Conservation (phyloP, 2,329 filamentous ascomycete genomes). For the Neofusicoccum cordaticola region DNA sequence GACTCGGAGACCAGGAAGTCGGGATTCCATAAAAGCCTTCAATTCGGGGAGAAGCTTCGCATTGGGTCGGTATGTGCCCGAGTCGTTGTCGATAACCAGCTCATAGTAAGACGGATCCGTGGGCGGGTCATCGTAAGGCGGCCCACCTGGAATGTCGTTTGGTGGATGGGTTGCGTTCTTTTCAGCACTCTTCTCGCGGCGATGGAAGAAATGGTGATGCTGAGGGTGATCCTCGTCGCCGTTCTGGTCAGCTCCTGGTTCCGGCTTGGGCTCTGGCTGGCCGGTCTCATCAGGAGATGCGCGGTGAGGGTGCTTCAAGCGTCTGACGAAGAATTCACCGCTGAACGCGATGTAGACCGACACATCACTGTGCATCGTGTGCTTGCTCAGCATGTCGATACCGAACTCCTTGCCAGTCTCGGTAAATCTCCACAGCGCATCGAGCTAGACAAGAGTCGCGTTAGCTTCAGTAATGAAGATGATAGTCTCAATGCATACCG, state of each 20-base stretch:
- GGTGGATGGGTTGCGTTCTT: slow-evolving; percentile 50
- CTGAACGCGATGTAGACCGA: slow-evolving; percentile 87
- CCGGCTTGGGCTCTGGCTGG: slow-evolving; percentile 20
- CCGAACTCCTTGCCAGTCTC: slow-evolving; percentile 95
- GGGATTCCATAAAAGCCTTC: slow-evolving; percentile 65
- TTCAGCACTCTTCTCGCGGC: not conserved
- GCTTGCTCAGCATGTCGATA: slow-evolving; percentile 88
- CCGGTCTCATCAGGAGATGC: slow-evolving; percentile 32
- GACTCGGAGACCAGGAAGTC: slow-evolving; percentile 75
- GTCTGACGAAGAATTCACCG: slow-evolving; percentile 87
- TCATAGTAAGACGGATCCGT: slow-evolving; percentile 66
- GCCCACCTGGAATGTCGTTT: slow-evolving; percentile 47
- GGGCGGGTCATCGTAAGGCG: slow-evolving; percentile 43
- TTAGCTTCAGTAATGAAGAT: too few relatives aligned
- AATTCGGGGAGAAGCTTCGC: slow-evolving; percentile 70
- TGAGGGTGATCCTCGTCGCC: slow-evolving; percentile 24
- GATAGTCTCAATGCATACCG: slow-evolving; percentile 30
- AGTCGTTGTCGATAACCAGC: slow-evolving; percentile 92
- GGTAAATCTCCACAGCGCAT: slow-evolving; percentile 84
- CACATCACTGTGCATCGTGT: slow-evolving; percentile 95
- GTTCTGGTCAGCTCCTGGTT: not conserved
- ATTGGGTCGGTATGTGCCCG: slow-evolving; percentile 87
- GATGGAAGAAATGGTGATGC: not conserved
- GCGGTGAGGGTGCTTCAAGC: slow-evolving; percentile 54
- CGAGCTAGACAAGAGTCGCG: slow-evolving; percentile 31